Percentiles rank a stretch among this genome's conserved stretches.
phyloP scores from a whole-genome alignment of 2,329 filamentous ascomycete genomes.

The Fusarium tricinctum region DNA sequence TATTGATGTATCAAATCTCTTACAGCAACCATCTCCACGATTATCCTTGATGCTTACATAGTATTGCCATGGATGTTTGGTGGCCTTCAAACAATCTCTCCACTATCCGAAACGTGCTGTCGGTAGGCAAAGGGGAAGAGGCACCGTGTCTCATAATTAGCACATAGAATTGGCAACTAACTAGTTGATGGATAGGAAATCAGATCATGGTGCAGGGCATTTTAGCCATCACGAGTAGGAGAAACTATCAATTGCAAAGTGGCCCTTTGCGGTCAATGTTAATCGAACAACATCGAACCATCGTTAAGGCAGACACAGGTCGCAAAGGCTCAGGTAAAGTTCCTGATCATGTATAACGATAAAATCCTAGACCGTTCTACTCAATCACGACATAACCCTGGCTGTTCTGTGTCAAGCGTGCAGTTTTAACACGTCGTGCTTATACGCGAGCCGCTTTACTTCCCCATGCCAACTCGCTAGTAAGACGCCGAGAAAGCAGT shows the following conservation, averaged over 20 bases:
- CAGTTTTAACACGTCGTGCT: slow-evolving; percentile 10
- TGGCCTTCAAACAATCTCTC: slow-evolving; percentile 32
- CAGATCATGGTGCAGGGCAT: slow-evolving; percentile 31
- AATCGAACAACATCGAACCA: slow-evolving; percentile 16
- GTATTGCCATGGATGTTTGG: slow-evolving; percentile 19
- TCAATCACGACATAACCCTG: not conserved
- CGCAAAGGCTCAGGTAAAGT: not conserved
- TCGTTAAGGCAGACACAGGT: not conserved
- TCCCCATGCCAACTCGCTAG: slow-evolving; percentile 18
- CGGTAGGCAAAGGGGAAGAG: slow-evolving; percentile 18
- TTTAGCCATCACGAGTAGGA: slow-evolving; percentile 14
- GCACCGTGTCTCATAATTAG: slow-evolving; percentile 28
- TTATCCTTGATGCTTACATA: slow-evolving; percentile 32
- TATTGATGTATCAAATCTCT: slow-evolving; percentile 10
- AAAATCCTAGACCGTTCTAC: slow-evolving; percentile 11
- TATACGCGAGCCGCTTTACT: slow-evolving; percentile 9
- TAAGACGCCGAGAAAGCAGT: slow-evolving; percentile 27
- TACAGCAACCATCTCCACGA: slow-evolving; percentile 27
- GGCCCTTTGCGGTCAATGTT: not conserved
- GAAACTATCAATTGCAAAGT: not conserved
- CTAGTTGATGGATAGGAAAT: slow-evolving; percentile 4
- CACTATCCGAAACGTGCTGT: slow-evolving; percentile 30
- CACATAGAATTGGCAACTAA: not conserved
- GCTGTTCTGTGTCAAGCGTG: slow-evolving; percentile 1
- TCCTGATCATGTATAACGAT: slow-evolving; percentile 5